A percentile compares a stretch with the other conserved stretches of the same genome.
These are phyloP conservation scores for Apiospora malaysiana DNA, from an alignment of 2,329 filamentous ascomycete genomes.

Conservation along the genomic window DNA sequence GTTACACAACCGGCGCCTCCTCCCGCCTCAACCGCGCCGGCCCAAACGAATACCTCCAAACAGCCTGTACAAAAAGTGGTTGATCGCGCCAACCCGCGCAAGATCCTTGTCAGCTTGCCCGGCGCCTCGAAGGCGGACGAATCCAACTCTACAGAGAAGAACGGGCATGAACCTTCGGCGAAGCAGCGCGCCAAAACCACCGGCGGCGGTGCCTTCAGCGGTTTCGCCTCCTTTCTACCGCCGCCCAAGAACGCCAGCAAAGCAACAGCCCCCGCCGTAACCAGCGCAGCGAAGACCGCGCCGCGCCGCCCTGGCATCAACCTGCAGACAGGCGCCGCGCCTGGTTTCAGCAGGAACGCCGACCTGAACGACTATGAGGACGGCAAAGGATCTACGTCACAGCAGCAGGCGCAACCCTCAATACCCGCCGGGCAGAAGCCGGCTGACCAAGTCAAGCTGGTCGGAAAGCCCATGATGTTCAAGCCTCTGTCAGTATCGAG, in stretches of 20 bases:
- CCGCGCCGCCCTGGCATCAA: slow-evolving; percentile 64
- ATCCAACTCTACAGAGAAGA: slow-evolving; percentile 33
- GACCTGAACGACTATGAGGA: slow-evolving; percentile 33
- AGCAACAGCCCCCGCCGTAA: slow-evolving; percentile 17
- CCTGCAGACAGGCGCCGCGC: slow-evolving; percentile 82
- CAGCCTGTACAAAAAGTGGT: slow-evolving; percentile 79
- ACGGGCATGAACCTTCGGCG: slow-evolving; percentile 61
- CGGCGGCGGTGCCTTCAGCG: slow-evolving; percentile 67
- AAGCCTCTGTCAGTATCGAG: slow-evolving; percentile 84
- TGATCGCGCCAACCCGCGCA: slow-evolving; percentile 79
- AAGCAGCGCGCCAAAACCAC: slow-evolving; percentile 74
- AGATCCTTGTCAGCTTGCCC: slow-evolving; percentile 82
- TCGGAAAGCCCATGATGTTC: slow-evolving; percentile 86
- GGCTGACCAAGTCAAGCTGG: slow-evolving; percentile 69
- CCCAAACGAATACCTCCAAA: slow-evolving; percentile 49
- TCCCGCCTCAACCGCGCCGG: slow-evolving; percentile 22
- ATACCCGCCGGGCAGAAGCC: slow-evolving; percentile 63
- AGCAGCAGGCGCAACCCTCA: slow-evolving; percentile 53
- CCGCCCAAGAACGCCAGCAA: slow-evolving; percentile 71
- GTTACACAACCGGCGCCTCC: slow-evolving; percentile 56
- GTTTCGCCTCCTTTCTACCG: slow-evolving; percentile 86
- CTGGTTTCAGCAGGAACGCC: slow-evolving; percentile 75
- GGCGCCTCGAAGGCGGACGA: slow-evolving; percentile 51
- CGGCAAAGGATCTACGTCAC: slow-evolving; percentile 33
- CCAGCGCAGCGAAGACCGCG: slow-evolving; percentile 42